Evolutionary conservation across 2,329 filamentous ascomycete species (phyloP).

Genomic region (Alternaria hordeiaustralica): DNA sequence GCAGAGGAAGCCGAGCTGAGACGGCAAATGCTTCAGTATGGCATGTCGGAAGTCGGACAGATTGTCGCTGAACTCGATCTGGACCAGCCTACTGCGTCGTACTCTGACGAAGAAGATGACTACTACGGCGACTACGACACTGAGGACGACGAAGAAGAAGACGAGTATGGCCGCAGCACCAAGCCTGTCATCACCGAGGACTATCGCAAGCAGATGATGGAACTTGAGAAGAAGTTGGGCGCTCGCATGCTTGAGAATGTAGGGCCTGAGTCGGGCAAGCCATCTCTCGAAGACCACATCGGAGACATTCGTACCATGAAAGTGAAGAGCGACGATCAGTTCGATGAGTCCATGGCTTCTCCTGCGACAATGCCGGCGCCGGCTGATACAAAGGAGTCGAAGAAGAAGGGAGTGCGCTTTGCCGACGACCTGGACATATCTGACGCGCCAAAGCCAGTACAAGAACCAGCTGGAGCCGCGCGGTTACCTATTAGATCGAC

Average conservation of each 20-base stretch:
- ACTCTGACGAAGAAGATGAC: constrained; percentile 57
- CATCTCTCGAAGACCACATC: constrained; percentile 54
- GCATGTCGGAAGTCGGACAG: constrained; percentile 83
- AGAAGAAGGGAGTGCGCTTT: constrained; percentile 79
- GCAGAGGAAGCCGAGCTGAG: constrained; percentile 80
- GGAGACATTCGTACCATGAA: constrained; percentile 65
- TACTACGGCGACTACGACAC: constrained; percentile 51
- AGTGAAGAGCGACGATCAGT: constrained; percentile 49
- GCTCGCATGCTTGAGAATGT: constrained; percentile 64
- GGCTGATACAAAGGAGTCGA: constrained; percentile 11
- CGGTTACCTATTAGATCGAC: constrained; percentile 8
- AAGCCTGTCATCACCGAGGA: constrained; percentile 71
- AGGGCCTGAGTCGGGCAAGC: constrained; percentile 55
- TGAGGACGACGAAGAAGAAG: constrained; percentile 71
- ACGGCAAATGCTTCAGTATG: constrained; percentile 89
- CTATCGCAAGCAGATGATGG: constrained; percentile 82
- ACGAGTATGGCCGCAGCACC: constrained; percentile 77
- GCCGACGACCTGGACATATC: constrained; percentile 76
- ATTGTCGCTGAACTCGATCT: constrained; percentile 92
- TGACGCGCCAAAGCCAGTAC: constrained; percentile 42
- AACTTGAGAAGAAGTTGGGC: constrained; percentile 79
- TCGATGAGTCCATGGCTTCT: constrained; percentile 30
- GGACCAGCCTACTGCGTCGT: constrained; percentile 66
- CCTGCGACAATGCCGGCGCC: constrained; percentile 3
- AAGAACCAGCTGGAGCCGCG: constrained; percentile 20